Evolutionary conservation across 805 yeast genomes (phyloP), one percentile per base, ranked within the genome.

Genomic region (Ogataea pilisensis): DNA sequence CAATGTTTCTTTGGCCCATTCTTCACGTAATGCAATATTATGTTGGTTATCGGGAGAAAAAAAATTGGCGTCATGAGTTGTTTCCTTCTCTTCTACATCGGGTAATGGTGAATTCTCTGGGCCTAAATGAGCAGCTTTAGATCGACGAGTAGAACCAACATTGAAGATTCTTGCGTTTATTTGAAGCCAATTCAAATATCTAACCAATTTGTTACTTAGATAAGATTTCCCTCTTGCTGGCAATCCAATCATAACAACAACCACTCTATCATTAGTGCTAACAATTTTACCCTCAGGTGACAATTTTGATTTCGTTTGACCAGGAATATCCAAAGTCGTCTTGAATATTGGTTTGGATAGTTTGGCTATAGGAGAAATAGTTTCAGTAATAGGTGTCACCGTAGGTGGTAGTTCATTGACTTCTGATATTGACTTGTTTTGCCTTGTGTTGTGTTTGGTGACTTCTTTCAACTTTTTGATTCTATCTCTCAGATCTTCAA

Each of bases 181-280:
- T 64, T 90, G 95, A 30, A 89, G 76, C 95, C 96, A 91, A 65
- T 91, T 91, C 58, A 91, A 69, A 63, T 87, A 93, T 45, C 98
- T 68, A 1, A 95, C 85, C 35, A 91, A 70, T 59, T 93, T 91
- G 63, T 89, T 91, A 38, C 97, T 88, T 47, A 91, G 80, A 60
- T 90, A 93, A 2, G 95, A 85, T 61, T 91, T 91, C 3, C 99
- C 99, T 40, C 97, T 71, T 0, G 97, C 97, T 0, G 98, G 98
- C 12, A 84, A 62, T 0, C 99, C 99, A 13, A 91, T 96, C 98
- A 91, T 91, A 16, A 93, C 95, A 44, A 91, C 87, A 13, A 91
- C 95, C 39, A 91, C 72, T 57, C 88, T 85, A 12, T 88, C 96
- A 38, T 67, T 50, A 53, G 74, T 68, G 14, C 52, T 50, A 1